Base-by-base conservation (phyloP, 129 eudicot genomes). In the Mikania micrantha region DNA sequence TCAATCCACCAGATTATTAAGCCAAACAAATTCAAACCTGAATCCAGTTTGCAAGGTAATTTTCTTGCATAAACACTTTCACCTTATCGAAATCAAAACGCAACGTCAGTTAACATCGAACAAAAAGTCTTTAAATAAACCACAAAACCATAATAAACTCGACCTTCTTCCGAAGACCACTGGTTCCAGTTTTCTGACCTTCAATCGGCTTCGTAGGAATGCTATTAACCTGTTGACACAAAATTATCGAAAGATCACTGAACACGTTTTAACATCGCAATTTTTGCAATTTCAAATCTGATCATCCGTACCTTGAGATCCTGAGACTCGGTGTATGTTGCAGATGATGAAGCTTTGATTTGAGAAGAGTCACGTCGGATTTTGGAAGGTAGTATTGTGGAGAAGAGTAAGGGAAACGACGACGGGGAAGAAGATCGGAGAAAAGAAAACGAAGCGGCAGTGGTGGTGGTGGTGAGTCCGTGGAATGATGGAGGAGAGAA, bases 121-220 rank as follows among this genome's bases (percentile, higher is more conserved):
- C 38, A 6, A 45, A 25, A 45, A 19, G 19, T 70, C 19, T 32
- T 54, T 52, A 35, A 69, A 5, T 4, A 15, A 35, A 25, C 0
- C 60, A 22, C 15, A 6, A 39, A 47, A 21, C 10, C 50, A 10
- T 28, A 28, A 29, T 17, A 1, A 41, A 17, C 1, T 9, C 11
- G 4, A 92, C 98, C 96, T 89, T 93, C 83, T 93, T 93, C 29
- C 98, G 78, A 32, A 93, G 91, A 41, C 98, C 98, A 57, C 98
- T 93, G 31, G 98, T 93, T 32, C 98, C 98, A 19, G 98, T 93
- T 75, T 93, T 93, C 82, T 93, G 98, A 4, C 96, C 98, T 76
- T 93, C 93, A 6, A 89, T 80, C 21, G 98, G 95, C 84, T 84
- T 82, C 8, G 98, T 88, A 13, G 90, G 90, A 67, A 88, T 84